A percentile compares a stretch with the other conserved stretches of the same genome.
phyloP scores from a whole-genome alignment of 2,329 filamentous ascomycete genomes.

The Hirsutella thompsonii region DNA sequence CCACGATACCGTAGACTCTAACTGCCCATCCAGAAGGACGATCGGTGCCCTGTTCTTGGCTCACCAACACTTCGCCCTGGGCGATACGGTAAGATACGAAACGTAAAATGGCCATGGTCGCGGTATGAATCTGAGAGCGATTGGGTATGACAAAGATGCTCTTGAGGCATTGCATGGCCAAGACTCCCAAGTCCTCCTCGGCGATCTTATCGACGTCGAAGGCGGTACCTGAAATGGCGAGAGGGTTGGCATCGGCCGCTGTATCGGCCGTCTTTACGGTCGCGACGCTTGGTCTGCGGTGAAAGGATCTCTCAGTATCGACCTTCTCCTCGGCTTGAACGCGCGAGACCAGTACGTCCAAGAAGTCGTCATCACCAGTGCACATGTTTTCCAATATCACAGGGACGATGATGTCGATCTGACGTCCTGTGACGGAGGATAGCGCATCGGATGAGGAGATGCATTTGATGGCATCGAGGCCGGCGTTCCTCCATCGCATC shows the following conservation, averaged over 20 bases:
- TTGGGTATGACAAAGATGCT: slow-evolving; percentile 77
- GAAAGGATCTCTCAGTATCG: slow-evolving; percentile 49
- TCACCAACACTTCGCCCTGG: slow-evolving; percentile 41
- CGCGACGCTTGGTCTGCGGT: slow-evolving; percentile 64
- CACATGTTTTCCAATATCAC: slow-evolving; percentile 81
- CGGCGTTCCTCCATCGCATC: slow-evolving; percentile 64
- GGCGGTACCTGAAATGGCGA: slow-evolving; percentile 67
- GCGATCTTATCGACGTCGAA: slow-evolving; percentile 81
- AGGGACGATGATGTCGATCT: slow-evolving; percentile 68
- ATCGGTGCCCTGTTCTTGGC: slow-evolving; percentile 24
- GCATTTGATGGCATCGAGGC: slow-evolving; percentile 67
- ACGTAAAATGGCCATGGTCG: slow-evolving; percentile 58
- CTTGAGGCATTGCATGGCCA: slow-evolving; percentile 77
- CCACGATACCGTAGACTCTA: slow-evolving; percentile 65
- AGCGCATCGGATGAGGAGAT: slow-evolving; percentile 71
- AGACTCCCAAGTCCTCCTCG: slow-evolving; percentile 74
- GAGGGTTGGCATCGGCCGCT: slow-evolving; percentile 47
- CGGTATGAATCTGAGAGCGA: slow-evolving; percentile 65
- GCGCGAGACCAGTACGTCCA: slow-evolving; percentile 55
- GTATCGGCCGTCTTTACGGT: slow-evolving; percentile 59
- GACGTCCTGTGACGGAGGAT: slow-evolving; percentile 59
- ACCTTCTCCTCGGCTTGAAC: slow-evolving; percentile 55
- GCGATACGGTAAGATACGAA: slow-evolving; percentile 55
- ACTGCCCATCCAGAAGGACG: slow-evolving; percentile 63
- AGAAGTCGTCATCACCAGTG: slow-evolving; percentile 56